Conservation (phyloP, 2,329 filamentous ascomycete species). For the Colletotrichum tofieldiae region DNA sequence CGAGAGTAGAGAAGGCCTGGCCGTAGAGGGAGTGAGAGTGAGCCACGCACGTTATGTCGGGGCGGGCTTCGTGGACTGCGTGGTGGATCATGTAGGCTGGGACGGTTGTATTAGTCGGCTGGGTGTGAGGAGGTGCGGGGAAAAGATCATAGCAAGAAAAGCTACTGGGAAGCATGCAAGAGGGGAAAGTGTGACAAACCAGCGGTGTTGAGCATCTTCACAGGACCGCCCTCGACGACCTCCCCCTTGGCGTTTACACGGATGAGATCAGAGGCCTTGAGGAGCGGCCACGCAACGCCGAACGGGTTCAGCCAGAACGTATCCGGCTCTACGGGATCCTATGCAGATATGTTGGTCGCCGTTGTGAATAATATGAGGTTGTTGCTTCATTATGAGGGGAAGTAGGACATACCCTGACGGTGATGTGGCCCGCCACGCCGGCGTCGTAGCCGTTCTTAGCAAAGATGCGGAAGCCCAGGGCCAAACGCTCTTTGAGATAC, state of each 20-base stretch:
- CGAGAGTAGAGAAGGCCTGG: conserved; percentile 73
- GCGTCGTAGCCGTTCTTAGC: conserved; percentile 72
- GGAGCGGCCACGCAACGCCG: conserved; percentile 73
- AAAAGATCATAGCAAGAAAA: neutral
- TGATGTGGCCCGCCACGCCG: conserved; percentile 78
- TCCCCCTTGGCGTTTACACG: conserved; percentile 74
- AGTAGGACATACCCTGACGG: conserved; percentile 57
- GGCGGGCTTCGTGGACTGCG: conserved; percentile 67
- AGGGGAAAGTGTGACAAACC: conserved; percentile 13
- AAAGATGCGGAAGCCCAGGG: conserved; percentile 71
- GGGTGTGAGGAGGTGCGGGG: neutral
- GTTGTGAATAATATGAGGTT: neutral
- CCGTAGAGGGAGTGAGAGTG: conserved; percentile 71
- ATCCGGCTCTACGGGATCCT: conserved; percentile 70
- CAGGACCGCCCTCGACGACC: conserved; percentile 73
- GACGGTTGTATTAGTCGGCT: conserved; percentile 11
- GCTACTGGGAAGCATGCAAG: too few species aligned
- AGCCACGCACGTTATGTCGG: conserved; percentile 68
- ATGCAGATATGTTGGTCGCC: neutral
- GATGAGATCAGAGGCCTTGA: conserved; percentile 78
- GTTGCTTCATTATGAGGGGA: too few species aligned
- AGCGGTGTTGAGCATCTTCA: conserved; percentile 38
- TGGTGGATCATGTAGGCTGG: conserved; percentile 64
- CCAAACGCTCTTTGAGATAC: conserved; percentile 69
- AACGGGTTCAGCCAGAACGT: conserved; percentile 81